Evolutionary conservation across 345 rosid genomes (phyloP), one percentile per base, ranked within the genome.

Genomic region (Cardamine chenopodiifolia): DNA sequence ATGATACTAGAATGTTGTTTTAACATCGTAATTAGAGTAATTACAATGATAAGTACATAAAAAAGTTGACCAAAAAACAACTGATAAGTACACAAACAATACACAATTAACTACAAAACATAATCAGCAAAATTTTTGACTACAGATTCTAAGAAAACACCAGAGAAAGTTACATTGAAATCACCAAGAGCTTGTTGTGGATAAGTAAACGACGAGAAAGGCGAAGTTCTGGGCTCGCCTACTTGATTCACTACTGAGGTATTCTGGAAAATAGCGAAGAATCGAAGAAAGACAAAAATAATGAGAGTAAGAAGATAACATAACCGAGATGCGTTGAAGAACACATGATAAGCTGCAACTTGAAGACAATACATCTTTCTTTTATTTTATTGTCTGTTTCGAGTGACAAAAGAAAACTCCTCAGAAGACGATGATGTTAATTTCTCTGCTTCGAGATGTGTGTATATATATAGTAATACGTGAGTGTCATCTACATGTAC

Each of bases 291-390:
- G 49, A 77, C 63, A 57, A 77, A 71, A 14, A 71, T 1, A 35
- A 71, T 5, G 3, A 77, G 54, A 64, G 55, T 45, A 56, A 77
- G 54, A 55, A 64, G 76, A 70, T 77, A 77, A 64, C 66, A 35
- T 28, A 77, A 10, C 26, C 59, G 59, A 59, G 81, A 28, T 15
- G 81, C 77, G 73, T 77, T 71, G 57, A 77, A 77, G 77, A 77
- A 77, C 77, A 77, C 37, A 63, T 77, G 77, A 71, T 77, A 77
- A 26, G 77, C 81, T 71, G 81, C 81, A 48, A 77, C 81, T 71
- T 77, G 81, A 49, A 77, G 72, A 71, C 73, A 71, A 58, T 65
- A 77, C 81, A 77, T 77, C 4, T 34, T 40, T 26, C 1, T 18
- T 8, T 35, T 13, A 10, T 25, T 22, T 40, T 28, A 3, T 52